Evolutionary conservation across 768 basidiomycete species (phyloP).

Genomic region (Pholiota molesta): DNA sequence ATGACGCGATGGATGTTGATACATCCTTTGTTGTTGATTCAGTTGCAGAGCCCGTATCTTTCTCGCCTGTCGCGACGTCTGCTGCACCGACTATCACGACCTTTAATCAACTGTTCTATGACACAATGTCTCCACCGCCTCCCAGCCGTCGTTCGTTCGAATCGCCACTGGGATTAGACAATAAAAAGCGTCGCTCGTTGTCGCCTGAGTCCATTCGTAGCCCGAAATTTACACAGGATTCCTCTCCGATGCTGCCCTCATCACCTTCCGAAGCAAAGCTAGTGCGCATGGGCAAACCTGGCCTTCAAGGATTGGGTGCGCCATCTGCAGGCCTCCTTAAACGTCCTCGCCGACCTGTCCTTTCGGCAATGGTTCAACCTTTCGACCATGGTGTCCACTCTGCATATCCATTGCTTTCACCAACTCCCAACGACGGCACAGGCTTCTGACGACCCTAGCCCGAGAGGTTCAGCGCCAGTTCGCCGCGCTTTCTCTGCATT

Average conservation of each 20-base stretch:
- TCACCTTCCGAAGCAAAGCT: slow-evolving; percentile 55
- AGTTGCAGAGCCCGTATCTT: slow-evolving; percentile 29
- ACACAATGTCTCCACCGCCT: slow-evolving; percentile 47
- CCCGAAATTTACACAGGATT: slow-evolving; percentile 40
- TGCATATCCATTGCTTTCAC: slow-evolving; percentile 43
- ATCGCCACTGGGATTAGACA: slow-evolving; percentile 42
- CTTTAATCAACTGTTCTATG: slow-evolving; percentile 67
- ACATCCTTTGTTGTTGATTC: slow-evolving; percentile 45
- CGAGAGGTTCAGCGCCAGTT: slow-evolving; percentile 48
- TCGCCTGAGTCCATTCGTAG: slow-evolving; percentile 51
- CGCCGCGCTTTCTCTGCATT: slow-evolving; percentile 81
- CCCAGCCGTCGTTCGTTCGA: slow-evolving; percentile 40
- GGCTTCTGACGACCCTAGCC: slow-evolving; percentile 29
- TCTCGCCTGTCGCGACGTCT: slow-evolving; percentile 44
- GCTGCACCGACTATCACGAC: slow-evolving; percentile 53
- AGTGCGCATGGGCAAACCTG: slow-evolving; percentile 53
- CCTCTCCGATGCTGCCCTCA: slow-evolving; percentile 52
- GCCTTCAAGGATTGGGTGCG: slow-evolving; percentile 54
- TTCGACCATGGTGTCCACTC: slow-evolving; percentile 42
- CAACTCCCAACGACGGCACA: slow-evolving; percentile 18
- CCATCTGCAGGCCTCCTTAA: slow-evolving; percentile 57
- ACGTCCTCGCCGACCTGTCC: slow-evolving; percentile 64
- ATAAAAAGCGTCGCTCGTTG: slow-evolving; percentile 61
- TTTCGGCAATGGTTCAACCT: slow-evolving; percentile 64
- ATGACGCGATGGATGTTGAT: slow-evolving; percentile 85